Conservation (phyloP, 2,329 filamentous ascomycete species). For the Beauveria caledonica region DNA sequence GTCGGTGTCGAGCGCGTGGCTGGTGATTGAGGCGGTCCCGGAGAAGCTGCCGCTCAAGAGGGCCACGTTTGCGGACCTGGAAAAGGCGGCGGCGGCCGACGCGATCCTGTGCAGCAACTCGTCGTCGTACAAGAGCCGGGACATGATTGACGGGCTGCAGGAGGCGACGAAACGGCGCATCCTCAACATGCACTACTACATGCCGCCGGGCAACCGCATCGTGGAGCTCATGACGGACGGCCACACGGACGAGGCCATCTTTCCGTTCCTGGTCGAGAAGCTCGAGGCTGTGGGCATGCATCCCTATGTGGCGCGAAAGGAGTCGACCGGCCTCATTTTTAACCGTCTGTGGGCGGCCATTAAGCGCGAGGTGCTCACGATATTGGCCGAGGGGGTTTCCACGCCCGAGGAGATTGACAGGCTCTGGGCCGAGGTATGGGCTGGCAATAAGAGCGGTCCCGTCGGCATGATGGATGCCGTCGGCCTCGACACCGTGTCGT, state of each 20-base stretch:
- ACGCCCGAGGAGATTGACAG: conserved; percentile 40
- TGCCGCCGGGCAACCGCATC: conserved; percentile 36
- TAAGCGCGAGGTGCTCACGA: conserved; percentile 41
- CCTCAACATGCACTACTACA: conserved; percentile 44
- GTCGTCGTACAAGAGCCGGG: conserved; percentile 41
- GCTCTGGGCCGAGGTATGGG: conserved; percentile 33
- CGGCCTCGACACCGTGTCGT: conserved; percentile 43
- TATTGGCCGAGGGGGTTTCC: conserved; percentile 41
- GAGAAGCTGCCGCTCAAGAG: conserved; percentile 42
- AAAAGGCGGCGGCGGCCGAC: conserved; percentile 32
- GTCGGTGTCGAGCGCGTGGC: conserved; percentile 39
- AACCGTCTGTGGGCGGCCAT: conserved; percentile 50
- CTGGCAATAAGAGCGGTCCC: conserved; percentile 13
- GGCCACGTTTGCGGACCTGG: conserved; percentile 37
- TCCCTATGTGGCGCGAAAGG: conserved; percentile 34
- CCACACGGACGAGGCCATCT: conserved; percentile 31
- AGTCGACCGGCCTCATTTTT: conserved; percentile 47
- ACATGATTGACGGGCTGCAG: conserved; percentile 37
- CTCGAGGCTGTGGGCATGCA: conserved; percentile 31
- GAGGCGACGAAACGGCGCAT: conserved; percentile 29
- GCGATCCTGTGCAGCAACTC: conserved; percentile 43
- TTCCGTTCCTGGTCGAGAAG: conserved; percentile 35
- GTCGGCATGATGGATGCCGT: conserved; percentile 36
- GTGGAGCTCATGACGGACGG: conserved; percentile 49
- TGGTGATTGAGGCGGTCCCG: conserved; percentile 46